These are phyloP conservation scores for Mycena capillaripes DNA, from an alignment of 768 basidiomycete genomes.

Conservation along the genomic window DNA sequence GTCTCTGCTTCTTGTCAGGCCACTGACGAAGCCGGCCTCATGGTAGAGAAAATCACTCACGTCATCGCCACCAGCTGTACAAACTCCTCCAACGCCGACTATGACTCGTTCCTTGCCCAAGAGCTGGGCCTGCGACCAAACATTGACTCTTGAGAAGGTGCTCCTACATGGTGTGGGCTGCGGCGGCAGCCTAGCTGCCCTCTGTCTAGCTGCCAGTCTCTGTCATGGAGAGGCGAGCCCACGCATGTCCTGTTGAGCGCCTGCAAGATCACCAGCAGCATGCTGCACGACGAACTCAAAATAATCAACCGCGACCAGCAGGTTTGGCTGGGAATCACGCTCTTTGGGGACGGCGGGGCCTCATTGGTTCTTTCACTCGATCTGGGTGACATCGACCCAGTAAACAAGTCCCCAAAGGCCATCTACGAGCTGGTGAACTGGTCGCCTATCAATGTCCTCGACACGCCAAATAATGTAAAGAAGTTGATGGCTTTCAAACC, in stretches of 20 bases:
- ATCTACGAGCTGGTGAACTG: too few relatives aligned
- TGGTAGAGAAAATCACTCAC: conserved; percentile 16
- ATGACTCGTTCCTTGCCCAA: conserved; percentile 14
- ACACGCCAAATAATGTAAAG: too few relatives aligned
- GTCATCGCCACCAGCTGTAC: conserved; percentile 29
- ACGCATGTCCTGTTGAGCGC: conserved; percentile 17
- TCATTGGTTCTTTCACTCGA: too few relatives aligned
- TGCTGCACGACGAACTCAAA: too few relatives aligned
- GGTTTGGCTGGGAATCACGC: too few relatives aligned
- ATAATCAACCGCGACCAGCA: too few relatives aligned
- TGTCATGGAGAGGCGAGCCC: conserved; percentile 17
- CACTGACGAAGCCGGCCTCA: conserved; percentile 3
- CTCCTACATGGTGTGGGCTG: conserved; percentile 25
- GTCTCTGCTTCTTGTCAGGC: conserved; percentile 10
- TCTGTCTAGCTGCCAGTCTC: conserved; percentile 8
- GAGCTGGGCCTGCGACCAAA: conserved; percentile 9
- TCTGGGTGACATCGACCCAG: too few relatives aligned
- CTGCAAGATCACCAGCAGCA: conserved; percentile 14
- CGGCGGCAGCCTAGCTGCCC: conserved; percentile 9
- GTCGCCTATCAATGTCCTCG: too few relatives aligned
- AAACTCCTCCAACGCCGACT: conserved; percentile 22
- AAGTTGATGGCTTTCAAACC: neutral
- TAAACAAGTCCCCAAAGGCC: too few relatives aligned
- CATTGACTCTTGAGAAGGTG: conserved; percentile 8
- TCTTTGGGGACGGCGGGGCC: too few relatives aligned